Evolutionary conservation across 106 monocot genomes (phyloP), one percentile per base, ranked within the genome.

Genomic region (Amphibolis antarctica): DNA sequence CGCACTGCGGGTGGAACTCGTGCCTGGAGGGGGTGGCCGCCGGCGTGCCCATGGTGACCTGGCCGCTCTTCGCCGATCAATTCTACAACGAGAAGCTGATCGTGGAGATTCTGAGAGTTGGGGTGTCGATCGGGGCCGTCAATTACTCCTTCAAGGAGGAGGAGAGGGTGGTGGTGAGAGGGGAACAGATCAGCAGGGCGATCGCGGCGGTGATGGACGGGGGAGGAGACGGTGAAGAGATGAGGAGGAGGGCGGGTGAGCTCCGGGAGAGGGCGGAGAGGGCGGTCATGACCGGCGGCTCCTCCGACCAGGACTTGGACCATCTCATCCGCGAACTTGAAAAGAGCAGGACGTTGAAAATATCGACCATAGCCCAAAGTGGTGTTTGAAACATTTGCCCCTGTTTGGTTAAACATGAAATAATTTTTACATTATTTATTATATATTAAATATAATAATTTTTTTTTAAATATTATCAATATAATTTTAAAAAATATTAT

Each of bases 1-100:
- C 77, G 19, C 85, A 89, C 64, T 89, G 89, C 66, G 79, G 85
- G 24, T 89, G 85, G 89, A 84, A 81, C 65, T 88, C 88, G 46
- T 69, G 66, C 15, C 28, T 81, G 58, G 87, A 88, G 66, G 66
- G 80, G 42, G 44, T 69, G 12, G 43, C 59, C 12, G 69, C 59
- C 46, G 59, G 69, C 1, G 68, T 58, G 24, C 46, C 68, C 0
- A 69, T 59, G 69, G 59, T 59, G 9, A 47, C 69, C 1, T 69
- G 69, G 59, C 69, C 69, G 10, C n/a, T 44, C 15, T 28, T 58
- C 17, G 45, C 43, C 26, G 69, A 69, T 24, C 57, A 69, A 18
- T 69, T 69, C 59, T 69, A 28, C 58, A 69, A 69, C 58, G 69
- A 59, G 56, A 69, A 46, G 46, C 28, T 69, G 55, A 11, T 63